A percentile compares a stretch with the other conserved stretches of the same genome.
These are phyloP conservation scores for Zygosaccharomyces gambellarensis DNA, from an alignment of 805 yeast species.

Conservation along the genomic window DNA sequence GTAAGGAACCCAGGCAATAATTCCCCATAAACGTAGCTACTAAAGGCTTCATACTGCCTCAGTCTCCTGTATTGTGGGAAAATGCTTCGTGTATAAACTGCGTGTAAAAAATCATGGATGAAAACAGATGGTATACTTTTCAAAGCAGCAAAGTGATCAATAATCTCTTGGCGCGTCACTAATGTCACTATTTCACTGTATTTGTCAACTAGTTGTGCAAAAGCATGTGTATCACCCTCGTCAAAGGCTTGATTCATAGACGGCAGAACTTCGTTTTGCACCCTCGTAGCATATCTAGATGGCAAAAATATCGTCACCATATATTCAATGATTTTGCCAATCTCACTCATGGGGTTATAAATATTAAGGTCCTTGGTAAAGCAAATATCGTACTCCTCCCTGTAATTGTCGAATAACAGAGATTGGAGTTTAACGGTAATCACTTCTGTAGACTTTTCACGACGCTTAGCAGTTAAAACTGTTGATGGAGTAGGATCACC, in stretches of 20 bases:
- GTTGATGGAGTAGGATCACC: constrained; percentile 15
- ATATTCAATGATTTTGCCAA: constrained; percentile 32
- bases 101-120: constrained; percentile 64
- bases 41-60: constrained; percentile 74
- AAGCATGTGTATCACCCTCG: constrained; percentile 24
- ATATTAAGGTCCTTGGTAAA: constrained; percentile 14
- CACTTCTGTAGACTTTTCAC: constrained; percentile 3
- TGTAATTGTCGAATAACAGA: constrained; percentile 20
- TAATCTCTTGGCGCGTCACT: constrained; percentile 35
- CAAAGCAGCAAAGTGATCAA: constrained; percentile 30
- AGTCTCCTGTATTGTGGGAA: constrained; percentile 65
- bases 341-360: constrained; percentile 33
- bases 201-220: constrained; percentile 36
- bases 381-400: constrained; percentile 27
- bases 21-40: constrained; percentile 90
- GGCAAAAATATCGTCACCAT: constrained; percentile 26
- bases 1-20: constrained; percentile 72
- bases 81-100: constrained; percentile 71
- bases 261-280: constrained; percentile 16
- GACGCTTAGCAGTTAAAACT: constrained; percentile 12
- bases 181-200: constrained; percentile 40
- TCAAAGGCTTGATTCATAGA: constrained; percentile 27
- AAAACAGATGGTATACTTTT: constrained; percentile 37
- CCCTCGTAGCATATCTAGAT: constrained; percentile 5
- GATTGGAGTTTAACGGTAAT: constrained; percentile 18